Evolutionary conservation across 2,329 filamentous ascomycete species (phyloP).

Genomic region (Exophiala sp.): DNA sequence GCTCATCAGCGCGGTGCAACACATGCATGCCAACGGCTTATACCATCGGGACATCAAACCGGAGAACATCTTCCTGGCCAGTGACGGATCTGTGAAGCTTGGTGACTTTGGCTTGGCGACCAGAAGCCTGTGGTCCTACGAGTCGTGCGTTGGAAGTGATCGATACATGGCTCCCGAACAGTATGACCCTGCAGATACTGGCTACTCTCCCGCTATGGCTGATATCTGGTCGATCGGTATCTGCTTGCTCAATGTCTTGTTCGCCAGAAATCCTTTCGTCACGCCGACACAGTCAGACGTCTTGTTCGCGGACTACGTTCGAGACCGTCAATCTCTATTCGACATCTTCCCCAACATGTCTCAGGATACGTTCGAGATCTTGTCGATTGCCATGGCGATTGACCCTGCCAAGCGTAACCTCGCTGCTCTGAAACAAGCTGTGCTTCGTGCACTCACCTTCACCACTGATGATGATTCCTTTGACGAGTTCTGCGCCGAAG

Average conservation of each 20-base stretch:
- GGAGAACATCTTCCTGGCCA: slow-evolving; percentile 94
- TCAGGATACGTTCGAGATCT: slow-evolving; percentile 92
- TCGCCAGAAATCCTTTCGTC: slow-evolving; percentile 94
- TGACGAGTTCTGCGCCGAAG: slow-evolving; percentile 78
- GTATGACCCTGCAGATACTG: slow-evolving; percentile 80
- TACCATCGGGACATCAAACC: slow-evolving; percentile 99
- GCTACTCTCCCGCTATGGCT: slow-evolving; percentile 88
- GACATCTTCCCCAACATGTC: slow-evolving; percentile 99
- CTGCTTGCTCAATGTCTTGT: slow-evolving; percentile 92
- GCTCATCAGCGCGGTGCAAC: slow-evolving; percentile 81
- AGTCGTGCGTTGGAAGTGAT: slow-evolving; percentile 92
- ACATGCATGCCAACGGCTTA: slow-evolving; percentile 85
- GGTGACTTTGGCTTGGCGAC: slow-evolving; percentile 95
- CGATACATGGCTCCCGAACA: slow-evolving; percentile 99
- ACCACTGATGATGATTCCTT: slow-evolving; percentile 87
- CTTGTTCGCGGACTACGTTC: slow-evolving; percentile 86
- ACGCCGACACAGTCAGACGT: slow-evolving; percentile 86
- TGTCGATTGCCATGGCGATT: slow-evolving; percentile 83
- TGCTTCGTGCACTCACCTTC: slow-evolving; percentile 80
- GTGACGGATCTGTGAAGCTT: slow-evolving; percentile 86
- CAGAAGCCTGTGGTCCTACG: slow-evolving; percentile 82
- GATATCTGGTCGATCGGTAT: slow-evolving; percentile 98
- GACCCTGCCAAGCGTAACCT: slow-evolving; percentile 88
- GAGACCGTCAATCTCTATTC: slow-evolving; percentile 92
- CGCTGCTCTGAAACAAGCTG: slow-evolving; percentile 69